Base-by-base conservation (phyloP, 2,329 filamentous ascomycete species). In the Talaromyces albobiverticillius region DNA sequence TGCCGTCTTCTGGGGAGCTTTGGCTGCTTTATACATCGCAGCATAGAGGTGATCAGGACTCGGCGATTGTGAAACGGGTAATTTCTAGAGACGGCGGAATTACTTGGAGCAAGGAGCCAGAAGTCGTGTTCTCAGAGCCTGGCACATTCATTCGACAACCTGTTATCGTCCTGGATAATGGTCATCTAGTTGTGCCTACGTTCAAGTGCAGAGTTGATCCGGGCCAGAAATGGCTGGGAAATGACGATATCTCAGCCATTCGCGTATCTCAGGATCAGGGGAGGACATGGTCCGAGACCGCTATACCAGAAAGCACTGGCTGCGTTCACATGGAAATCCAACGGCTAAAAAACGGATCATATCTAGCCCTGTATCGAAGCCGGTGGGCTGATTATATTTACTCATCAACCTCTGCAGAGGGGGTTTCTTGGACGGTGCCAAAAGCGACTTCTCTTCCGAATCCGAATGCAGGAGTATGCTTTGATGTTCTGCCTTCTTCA, bases 11-110 rank as follows among this genome's bases (percentile, higher is more conserved):
- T 0, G 65, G 64, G 1, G 61, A 67, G 1, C 42, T 78, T 1
- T 75, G 76, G 73, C 59, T 77, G 0, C 65, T 78, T 29, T 73
- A 77, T 54, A 78, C 75, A 0, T 74, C 76, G 0, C 75, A 78
- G 54, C 67, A 75, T 20, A 69, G 69, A 0, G 75, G 76, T 0
- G 74, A 77, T 46, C 75, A 78, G 48, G 74, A 78, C 46, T 69
- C 70, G 2, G 71, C 72, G 4, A 60, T 71, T 3, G 64, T 78
- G 13, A 63, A 75, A 43, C 69, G 69, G 11, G 61, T 70, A 0
- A 69, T 59, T 0, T 77, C 74, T 0, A 57, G 49, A 1, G 71
- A 78, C 26, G 46, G 64, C 2, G 75, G 71, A 0, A 14, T 49
- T 0, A 73, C 68, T 0, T 78, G 75, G 74, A 43, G 18, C 6